Percentiles rank a stretch among this genome's conserved stretches.
phyloP scores from a whole-genome alignment of 208 protist species.

The Trypanosoma lewisi region DNA sequence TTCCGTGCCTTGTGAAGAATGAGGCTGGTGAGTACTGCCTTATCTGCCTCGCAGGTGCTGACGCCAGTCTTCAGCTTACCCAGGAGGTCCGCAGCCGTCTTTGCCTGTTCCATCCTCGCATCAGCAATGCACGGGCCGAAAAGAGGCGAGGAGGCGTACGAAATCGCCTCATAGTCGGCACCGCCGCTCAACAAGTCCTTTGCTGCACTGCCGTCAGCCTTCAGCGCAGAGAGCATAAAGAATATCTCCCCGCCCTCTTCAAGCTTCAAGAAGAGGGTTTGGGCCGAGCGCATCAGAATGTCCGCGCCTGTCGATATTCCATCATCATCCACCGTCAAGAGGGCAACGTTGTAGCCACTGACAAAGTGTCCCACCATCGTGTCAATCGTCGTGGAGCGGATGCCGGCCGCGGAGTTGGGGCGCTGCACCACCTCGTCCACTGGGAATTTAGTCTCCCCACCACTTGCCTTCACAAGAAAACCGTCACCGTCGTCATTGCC shows the following conservation, averaged over 20 bases:
- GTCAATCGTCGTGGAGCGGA: conserved; percentile 41
- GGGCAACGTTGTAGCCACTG: conserved; percentile 45
- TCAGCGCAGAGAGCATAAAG: conserved; percentile 35
- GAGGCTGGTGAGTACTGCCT: conserved; percentile 32
- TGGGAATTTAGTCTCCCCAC: conserved; percentile 27
- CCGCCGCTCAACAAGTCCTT: conserved; percentile 33
- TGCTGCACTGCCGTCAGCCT: conserved; percentile 21
- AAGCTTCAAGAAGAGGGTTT: conserved; percentile 33
- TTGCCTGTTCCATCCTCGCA: conserved; percentile 28
- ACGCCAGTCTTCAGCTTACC: conserved; percentile 34
- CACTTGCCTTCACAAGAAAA: conserved; percentile 40
- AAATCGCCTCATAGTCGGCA: conserved; percentile 25
- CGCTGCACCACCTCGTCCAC: conserved; percentile 49
- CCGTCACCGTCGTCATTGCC: background rate
- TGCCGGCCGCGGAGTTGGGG: conserved; percentile 20
- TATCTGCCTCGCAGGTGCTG: conserved; percentile 33
- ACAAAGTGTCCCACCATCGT: conserved; percentile 37
- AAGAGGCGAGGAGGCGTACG: conserved; percentile 46
- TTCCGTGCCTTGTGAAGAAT: conserved; percentile 32
- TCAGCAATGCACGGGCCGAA: conserved; percentile 45
- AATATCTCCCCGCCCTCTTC: conserved; percentile 32
- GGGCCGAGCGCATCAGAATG: conserved; percentile 49
- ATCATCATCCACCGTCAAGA: conserved; percentile 46
- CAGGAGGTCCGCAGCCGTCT: conserved; percentile 29
- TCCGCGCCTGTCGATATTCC: conserved; percentile 43